Conservation (phyloP, 2,329 filamentous ascomycete genomes). For the Paracorniculantispora psalliotae region DNA sequence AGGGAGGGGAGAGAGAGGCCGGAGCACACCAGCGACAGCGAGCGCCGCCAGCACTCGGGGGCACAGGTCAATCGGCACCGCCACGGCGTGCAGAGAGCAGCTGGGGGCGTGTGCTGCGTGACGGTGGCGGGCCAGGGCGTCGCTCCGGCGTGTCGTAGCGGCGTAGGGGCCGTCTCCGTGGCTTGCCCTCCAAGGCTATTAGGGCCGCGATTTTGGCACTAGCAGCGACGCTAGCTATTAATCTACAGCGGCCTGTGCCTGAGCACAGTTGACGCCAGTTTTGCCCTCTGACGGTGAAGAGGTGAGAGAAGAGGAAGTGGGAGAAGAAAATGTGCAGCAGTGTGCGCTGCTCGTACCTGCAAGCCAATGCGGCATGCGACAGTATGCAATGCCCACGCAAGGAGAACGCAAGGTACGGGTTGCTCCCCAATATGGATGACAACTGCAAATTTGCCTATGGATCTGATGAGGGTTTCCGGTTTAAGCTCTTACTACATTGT, state of each 20-base stretch:
- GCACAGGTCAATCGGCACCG: not conserved
- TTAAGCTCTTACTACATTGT: not conserved
- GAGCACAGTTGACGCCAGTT: not conserved
- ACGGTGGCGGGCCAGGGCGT: conserved; percentile 1
- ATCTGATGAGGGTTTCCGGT: not conserved
- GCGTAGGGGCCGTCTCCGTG: not conserved
- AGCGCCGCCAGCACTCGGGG: not conserved
- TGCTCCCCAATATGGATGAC: not conserved
- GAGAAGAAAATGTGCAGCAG: not conserved
- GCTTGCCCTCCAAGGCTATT: not conserved
- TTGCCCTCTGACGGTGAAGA: not conserved
- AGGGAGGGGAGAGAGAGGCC: not conserved
- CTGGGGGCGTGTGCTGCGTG: not conserved
- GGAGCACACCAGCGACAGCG: not conserved
- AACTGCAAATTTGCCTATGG: not conserved
- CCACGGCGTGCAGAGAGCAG: not conserved
- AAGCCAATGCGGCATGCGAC: not conserved
- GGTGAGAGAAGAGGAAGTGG: not conserved
- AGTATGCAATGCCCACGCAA: too few relatives aligned
- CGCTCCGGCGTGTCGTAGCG: conserved; percentile 4
- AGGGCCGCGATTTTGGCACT: not conserved
- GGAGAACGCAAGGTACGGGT: not conserved
- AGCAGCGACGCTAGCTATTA: conserved; percentile 4
- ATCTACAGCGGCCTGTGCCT: conserved; percentile 4
- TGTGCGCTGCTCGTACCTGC: not conserved